Evolutionary conservation across 352 stramenopile species (phyloP), one percentile per base, ranked within the genome.

Genomic region (Pythium phragmitis): DNA sequence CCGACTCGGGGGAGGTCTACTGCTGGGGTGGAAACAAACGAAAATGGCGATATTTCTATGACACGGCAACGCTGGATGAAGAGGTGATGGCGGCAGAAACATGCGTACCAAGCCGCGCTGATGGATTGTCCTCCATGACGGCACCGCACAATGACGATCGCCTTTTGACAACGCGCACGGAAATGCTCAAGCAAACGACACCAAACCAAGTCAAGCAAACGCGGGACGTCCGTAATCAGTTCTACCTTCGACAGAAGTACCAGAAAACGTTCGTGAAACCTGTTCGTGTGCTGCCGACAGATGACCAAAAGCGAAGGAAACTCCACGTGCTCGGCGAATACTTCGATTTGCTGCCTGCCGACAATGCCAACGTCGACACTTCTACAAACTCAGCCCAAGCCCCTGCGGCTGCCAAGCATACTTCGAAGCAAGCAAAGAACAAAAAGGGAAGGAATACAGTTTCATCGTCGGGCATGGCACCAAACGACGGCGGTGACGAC

Each of bases 1-100:
- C 85, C 11, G 83, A 91, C 52, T 57, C 79, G 1, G 83, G 83
- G 3, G 78, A 92, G 71, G 60, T 88, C 0, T 92, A 89, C 56
- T 91, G 80, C 55, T 94, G 85, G 85, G 85, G 85, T 26, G 85
- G 83, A 4, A 90, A 83, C 58, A 80, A 80, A 34, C 79, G 79
- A 6, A 65, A 73, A 46, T 93, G 85, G 85, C 63, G 68, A 33
- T 92, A 91, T 41, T 88, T 92, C 48, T 91, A 93, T 51, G 75
- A 91, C 41, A 16, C 49, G 12, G 36, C 48, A 13, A 67, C 57
- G 8, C 33, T 57, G 17, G 53, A 67, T 39, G 39, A 13, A 39
- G 34, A n/a, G 6, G 26, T 16, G 0, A 13, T 6, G 19, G 9
- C 12, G 11, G 19, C 34, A 21, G 12, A 39, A 57, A 21, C 34